These are phyloP conservation scores for Daldinia bambusicola DNA, from an alignment of 495 filamentous ascomycete species.

Conservation along the genomic window DNA sequence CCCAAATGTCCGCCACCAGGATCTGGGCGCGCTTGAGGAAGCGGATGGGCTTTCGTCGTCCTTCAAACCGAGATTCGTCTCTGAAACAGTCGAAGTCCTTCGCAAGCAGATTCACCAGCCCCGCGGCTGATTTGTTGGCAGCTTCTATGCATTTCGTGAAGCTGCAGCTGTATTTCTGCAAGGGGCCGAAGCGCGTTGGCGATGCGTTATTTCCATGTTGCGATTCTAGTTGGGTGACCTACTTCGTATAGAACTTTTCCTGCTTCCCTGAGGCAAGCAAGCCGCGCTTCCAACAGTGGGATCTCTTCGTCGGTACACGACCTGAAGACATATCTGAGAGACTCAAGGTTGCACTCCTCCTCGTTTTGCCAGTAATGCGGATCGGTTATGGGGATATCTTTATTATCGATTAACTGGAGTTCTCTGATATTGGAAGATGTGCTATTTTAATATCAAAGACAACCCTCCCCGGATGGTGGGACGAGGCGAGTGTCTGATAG, in stretches of 20 bases:
- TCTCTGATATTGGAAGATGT: slow-evolving; percentile 13
- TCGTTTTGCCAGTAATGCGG: slow-evolving; percentile 88
- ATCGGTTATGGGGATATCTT: slow-evolving; percentile 88
- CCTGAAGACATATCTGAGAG: slow-evolving; percentile 81
- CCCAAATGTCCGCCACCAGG: slow-evolving; percentile 94
- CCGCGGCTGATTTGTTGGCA: slow-evolving; percentile 81
- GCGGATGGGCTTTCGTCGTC: slow-evolving; percentile 72
- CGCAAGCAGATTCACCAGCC: slow-evolving; percentile 82
- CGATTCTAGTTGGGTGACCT: slow-evolving; percentile 48
- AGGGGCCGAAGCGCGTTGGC: slow-evolving; percentile 48
- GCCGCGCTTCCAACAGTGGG: slow-evolving; percentile 80
- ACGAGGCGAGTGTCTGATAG: slow-evolving; percentile 18
- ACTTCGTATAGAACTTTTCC: slow-evolving; percentile 86
- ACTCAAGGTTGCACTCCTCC: slow-evolving; percentile 77
- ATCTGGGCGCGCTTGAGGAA: slow-evolving; percentile 96
- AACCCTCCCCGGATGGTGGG: neutral
- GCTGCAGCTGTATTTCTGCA: slow-evolving; percentile 80
- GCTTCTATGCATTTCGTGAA: slow-evolving; percentile 78
- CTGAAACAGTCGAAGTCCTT: slow-evolving; percentile 86
- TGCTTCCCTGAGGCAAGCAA: slow-evolving; percentile 84
- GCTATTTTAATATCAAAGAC: slow-evolving; percentile 3
- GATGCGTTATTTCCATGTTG: slow-evolving; percentile 40
- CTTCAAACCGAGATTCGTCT: slow-evolving; percentile 79
- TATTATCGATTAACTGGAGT: slow-evolving; percentile 34
- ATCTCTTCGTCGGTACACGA: slow-evolving; percentile 88